These are phyloP conservation scores for Monosporozyma unispora DNA, from an alignment of 805 yeast genomes.

Conservation along the genomic window DNA sequence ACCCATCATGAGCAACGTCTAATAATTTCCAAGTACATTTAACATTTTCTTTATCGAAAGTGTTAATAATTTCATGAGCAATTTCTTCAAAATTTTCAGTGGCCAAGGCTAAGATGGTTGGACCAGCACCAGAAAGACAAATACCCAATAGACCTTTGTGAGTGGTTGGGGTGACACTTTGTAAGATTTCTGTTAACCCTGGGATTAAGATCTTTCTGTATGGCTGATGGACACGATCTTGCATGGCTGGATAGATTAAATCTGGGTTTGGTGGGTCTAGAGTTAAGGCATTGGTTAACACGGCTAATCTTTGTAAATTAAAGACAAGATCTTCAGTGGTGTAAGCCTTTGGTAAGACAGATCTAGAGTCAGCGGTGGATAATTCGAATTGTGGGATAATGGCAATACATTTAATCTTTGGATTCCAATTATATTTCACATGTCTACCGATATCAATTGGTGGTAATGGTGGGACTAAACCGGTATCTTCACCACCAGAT, in stretches of 20 bases:
- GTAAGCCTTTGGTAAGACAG: slow-evolving; percentile 77
- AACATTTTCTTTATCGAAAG: slow-evolving; percentile 60
- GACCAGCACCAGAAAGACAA: slow-evolving; percentile 96
- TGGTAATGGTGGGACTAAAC: slow-evolving; percentile 67
- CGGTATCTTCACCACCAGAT: slow-evolving; percentile 60
- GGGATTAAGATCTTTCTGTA: slow-evolving; percentile 88
- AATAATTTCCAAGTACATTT: slow-evolving; percentile 75
- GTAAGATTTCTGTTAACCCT: slow-evolving; percentile 74
- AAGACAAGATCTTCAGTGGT: slow-evolving; percentile 75
- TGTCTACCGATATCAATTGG: slow-evolving; percentile 84
- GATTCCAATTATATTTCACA: slow-evolving; percentile 75
- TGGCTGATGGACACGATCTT: slow-evolving; percentile 95
- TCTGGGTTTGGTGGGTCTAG: slow-evolving; percentile 72
- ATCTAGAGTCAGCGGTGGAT: slow-evolving; percentile 83
- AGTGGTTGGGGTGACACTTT: slow-evolving; percentile 68
- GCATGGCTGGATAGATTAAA: slow-evolving; percentile 89
- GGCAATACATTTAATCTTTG: slow-evolving; percentile 76
- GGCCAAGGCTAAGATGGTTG: slow-evolving; percentile 90
- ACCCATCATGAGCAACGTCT: slow-evolving; percentile 84
- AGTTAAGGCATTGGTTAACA: slow-evolving; percentile 87
- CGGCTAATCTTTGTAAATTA: slow-evolving; percentile 88
- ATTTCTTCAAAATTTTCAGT: slow-evolving; percentile 79
- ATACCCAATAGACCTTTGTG: slow-evolving; percentile 86
- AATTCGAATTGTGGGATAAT: slow-evolving; percentile 92
- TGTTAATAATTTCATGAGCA: slow-evolving; percentile 62